phyloP scores from a whole-genome alignment of 305 asterid species.

The Plantago coronopus region DNA sequence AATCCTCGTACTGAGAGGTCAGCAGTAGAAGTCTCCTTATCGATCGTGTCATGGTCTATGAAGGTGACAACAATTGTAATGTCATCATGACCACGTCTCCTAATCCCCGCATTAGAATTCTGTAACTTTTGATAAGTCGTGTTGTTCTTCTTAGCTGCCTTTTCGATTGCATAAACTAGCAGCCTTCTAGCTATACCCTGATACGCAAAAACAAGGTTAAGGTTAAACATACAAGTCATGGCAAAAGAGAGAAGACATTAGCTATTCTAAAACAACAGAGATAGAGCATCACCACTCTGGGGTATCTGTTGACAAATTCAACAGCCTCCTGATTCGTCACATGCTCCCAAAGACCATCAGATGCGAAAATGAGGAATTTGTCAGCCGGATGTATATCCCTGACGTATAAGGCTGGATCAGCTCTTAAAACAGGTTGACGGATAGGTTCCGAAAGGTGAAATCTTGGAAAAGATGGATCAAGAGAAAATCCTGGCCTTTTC shows the following conservation, averaged over 20 bases:
- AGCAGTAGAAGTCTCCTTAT: conserved; percentile 30
- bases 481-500: conserved; percentile 63
- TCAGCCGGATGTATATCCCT: conserved; percentile 45
- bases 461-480: conserved; percentile 49
- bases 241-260: not conserved
- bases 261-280: conserved; percentile 13
- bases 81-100: conserved; percentile 73
- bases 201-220: not conserved
- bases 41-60: conserved; percentile 49
- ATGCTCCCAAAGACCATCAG: conserved; percentile 89
- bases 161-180: conserved; percentile 43
- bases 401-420: conserved; percentile 61
- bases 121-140: conserved; percentile 45
- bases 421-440: conserved; percentile 52
- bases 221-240: not conserved
- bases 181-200: conserved; percentile 89
- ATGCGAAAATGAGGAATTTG: conserved; percentile 70
- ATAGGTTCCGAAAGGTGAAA: conserved; percentile 65
- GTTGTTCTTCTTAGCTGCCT: conserved; percentile 44
- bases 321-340: conserved; percentile 70
- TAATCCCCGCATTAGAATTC: conserved; percentile 43
- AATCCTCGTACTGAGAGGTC: conserved; percentile 56
- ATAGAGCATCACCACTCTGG: conserved; percentile 42
- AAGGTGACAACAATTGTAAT: conserved; percentile 68
- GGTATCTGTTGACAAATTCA: conserved; percentile 60